Evolutionary conservation across 306 rosid species (phyloP).

Genomic region (Citrullus mucosospermus): DNA sequence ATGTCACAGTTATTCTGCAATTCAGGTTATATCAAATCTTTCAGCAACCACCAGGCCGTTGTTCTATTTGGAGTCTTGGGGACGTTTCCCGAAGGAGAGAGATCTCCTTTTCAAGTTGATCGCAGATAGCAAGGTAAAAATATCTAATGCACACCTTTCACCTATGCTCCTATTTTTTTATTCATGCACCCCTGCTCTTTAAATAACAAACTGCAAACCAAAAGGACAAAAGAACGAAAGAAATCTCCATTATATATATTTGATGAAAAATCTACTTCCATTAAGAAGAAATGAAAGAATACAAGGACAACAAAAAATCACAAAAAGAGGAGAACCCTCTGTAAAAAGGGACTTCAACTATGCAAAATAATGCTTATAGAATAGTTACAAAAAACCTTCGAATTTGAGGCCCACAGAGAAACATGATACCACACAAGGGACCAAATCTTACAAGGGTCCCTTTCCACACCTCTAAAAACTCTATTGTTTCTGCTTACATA

Average conservation of each 20-base stretch:
- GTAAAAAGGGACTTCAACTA: no score
- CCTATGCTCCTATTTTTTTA: neutral
- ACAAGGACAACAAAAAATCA: no score
- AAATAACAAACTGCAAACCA: neutral
- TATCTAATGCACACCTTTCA: neutral
- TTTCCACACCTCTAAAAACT: no score
- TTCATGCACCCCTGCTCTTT: no score
- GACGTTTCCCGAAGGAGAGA: constrained; percentile 76
- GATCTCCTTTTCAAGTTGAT: constrained; percentile 53
- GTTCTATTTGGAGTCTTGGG: constrained; percentile 66
- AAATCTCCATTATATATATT: neutral
- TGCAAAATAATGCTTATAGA: no score
- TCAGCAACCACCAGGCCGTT: constrained; percentile 52
- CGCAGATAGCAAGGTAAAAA: constrained; percentile 52
- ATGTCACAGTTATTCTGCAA: neutral
- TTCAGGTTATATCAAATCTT: constrained; percentile 74
- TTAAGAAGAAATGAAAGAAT: no score
- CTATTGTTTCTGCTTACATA: no score
- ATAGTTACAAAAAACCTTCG: no score
- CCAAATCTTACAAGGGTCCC: no score
- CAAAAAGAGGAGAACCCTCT: no score
- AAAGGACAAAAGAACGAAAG: neutral
- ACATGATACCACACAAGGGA: no score
- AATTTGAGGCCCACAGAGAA: no score
- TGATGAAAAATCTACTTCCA: neutral